These are phyloP conservation scores for Petunia secreta DNA, from an alignment of 257 asterid species.

Conservation along the genomic window DNA sequence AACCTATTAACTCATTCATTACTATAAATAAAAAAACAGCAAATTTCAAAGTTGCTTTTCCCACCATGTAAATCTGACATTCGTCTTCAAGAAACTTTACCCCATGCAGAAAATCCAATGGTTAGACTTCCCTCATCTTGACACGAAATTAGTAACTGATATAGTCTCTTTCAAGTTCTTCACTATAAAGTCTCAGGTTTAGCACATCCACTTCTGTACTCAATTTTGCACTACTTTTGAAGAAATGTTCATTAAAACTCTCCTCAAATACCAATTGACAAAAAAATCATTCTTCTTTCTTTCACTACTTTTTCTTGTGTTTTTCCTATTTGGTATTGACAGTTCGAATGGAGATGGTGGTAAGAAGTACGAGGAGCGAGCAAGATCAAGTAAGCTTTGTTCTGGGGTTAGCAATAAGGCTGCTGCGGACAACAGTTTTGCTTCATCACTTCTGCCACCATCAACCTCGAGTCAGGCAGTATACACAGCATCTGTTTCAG, in stretches of 20 bases:
- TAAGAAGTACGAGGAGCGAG: neutral
- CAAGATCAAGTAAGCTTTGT: neutral
- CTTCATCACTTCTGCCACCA: neutral
- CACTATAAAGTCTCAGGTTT: neutral
- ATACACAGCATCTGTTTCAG: neutral
- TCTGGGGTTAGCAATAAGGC: neutral
- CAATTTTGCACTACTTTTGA: neutral
- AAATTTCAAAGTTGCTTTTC: slow-evolving; percentile 20
- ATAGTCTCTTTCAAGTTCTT: neutral
- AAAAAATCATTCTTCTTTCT: neutral
- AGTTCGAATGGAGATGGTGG: neutral
- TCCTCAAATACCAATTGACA: neutral
- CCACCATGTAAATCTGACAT: slow-evolving; percentile 25
- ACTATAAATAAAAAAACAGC: neutral
- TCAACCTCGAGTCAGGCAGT: neutral
- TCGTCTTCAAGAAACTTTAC: slow-evolving; percentile 3
- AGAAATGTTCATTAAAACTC: neutral
- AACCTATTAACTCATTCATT: slow-evolving; percentile 10
- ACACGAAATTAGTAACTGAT: slow-evolving; percentile 3
- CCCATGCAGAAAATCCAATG: slow-evolving; percentile 25
- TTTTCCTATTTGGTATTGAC: neutral
- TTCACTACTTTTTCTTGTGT: slow-evolving; percentile 15
- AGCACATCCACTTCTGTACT: neutral
- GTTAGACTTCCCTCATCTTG: neutral
- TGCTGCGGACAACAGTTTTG: neutral